Evolutionary conservation across 23 red algal genomes (phyloP), one percentile per base, ranked within the genome.

Genomic region (Gracilaria vermiculophylla): DNA sequence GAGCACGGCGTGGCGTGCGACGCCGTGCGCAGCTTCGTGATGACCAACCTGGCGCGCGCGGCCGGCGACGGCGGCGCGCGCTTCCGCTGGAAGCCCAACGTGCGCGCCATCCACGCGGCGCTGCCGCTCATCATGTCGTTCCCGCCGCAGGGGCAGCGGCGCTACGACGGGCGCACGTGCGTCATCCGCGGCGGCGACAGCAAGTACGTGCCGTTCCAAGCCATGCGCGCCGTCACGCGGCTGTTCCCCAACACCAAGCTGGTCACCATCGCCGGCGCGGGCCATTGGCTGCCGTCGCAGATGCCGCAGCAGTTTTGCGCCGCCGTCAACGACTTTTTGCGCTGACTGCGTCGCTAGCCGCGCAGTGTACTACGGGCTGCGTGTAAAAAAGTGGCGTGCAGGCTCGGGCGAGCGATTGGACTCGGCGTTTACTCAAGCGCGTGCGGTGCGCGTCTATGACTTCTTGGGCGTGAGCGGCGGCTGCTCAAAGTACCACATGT

Each of bases 241-340:
- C 55, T 92, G 27, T 97, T 97, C 53, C 94, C 94, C 1, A 84
- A 88, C 12, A 71, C 94, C 10, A 85, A 69, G 51, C 82, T 97
- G 11, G 88, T 89, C 32, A 92, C 94, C 8, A 78, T 97, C 32
- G 50, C 81, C 17, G 80, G 85, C 60, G 90, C 62, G 16, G 95
- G 95, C 7, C 95, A 98, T 53, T 98, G 95, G 95, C 61, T 98
- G 25, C 88, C 88, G 25, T 75, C 82, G 15, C 90, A 98, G n/a
- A 81, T 52, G 58, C 95, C 95, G 55, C 79, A 85, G 35, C 83
- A 90, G 28, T 98, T 98, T 94, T 61, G 32, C 27, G 50, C 32
- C 5, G 62, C 87, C 19, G 90, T 98, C 20, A 98, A 97, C 78
- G 72, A 75, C n/a, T 97, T 97, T 53, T 32, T 97, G 17, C 33